Evolutionary conservation across 179 eudicot genomes (phyloP), one percentile per base, ranked within the genome.

Genomic region (Camellia oleifera): DNA sequence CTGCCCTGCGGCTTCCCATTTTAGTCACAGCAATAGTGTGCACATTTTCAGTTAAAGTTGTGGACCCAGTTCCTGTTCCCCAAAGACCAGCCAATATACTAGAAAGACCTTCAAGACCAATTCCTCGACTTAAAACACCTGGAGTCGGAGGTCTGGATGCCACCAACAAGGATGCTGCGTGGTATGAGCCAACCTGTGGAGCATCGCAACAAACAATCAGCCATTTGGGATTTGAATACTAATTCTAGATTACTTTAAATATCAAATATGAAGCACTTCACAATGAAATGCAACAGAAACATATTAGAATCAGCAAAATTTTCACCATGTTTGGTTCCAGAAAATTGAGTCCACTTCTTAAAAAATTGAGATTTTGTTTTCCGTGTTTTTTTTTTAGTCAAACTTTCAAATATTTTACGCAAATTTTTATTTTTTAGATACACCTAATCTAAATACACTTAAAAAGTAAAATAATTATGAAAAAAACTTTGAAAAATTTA

Each of bases 11-110:
- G 81, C 99, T 95, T 84, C 99, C 99, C 98, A 95, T 89, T 88
- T 95, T 94, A n/a, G 98, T 95, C 23, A 95, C 99, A 54, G 97
- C 98, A 85, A 95, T 92, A 14, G 99, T 95, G 81, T 95, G 99
- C 67, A 95, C 91, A 77, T 95, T 94, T 85, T 95, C 99, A 72
- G 97, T 95, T 73, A 95, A 90, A 67, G 97, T 92, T 9, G 95
- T 79, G 50, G 95, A 92, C 69, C 99, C 97, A 74, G 98, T 94
- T 57, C 98, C 99, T 61, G 91, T 95, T 74, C 99, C 99, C 99
- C 99, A 95, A 52, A 95, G 79, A 78, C 94, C 98, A 78, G 98
- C 98, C 85, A 95, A 87, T 52, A 95, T 76, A 79, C 97, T 91
- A 77, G 88, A 88, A 76, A 95, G 82, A 70, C 99, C 99, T 90